phyloP scores from a whole-genome alignment of 139 green algal genomes.

The Klebsormidium nitens region DNA sequence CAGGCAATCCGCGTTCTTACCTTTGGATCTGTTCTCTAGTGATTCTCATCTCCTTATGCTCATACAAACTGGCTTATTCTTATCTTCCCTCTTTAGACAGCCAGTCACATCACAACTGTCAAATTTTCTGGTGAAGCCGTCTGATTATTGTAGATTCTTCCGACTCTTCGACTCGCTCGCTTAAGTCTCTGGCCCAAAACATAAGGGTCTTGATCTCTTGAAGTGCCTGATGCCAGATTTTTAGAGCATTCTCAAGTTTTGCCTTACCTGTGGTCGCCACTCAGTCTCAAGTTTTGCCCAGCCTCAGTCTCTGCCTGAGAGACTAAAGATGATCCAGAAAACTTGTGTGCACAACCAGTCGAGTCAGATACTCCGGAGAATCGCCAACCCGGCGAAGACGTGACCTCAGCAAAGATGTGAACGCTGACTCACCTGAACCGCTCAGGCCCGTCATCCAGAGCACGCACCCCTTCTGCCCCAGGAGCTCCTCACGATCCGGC shows the following conservation, averaged over 20 bases:
- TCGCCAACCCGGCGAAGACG: not conserved
- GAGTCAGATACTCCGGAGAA: not conserved
- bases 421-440: slow-evolving; percentile 52
- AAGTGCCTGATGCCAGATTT: not conserved
- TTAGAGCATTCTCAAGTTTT: not conserved
- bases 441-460: slow-evolving; percentile 84
- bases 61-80: too few species aligned
- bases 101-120: too few species aligned
- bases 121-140: too few species aligned
- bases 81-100: too few species aligned
- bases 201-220: not conserved
- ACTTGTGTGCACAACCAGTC: not conserved
- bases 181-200: too few species aligned
- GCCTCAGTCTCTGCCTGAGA: not conserved
- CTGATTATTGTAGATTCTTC: too few species aligned
- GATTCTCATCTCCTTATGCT: too few species aligned
- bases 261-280: not conserved
- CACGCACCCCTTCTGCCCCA: slow-evolving; percentile 77
- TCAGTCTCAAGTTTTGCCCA: not conserved
- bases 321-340: not conserved
- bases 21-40: too few species aligned
- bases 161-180: too few species aligned
- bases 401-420: not conserved
- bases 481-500: slow-evolving; percentile 49
- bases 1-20: too few species aligned